Evolutionary conservation across 768 basidiomycete genomes (phyloP).

Genomic region (Hebeloma cylindrosporum): DNA sequence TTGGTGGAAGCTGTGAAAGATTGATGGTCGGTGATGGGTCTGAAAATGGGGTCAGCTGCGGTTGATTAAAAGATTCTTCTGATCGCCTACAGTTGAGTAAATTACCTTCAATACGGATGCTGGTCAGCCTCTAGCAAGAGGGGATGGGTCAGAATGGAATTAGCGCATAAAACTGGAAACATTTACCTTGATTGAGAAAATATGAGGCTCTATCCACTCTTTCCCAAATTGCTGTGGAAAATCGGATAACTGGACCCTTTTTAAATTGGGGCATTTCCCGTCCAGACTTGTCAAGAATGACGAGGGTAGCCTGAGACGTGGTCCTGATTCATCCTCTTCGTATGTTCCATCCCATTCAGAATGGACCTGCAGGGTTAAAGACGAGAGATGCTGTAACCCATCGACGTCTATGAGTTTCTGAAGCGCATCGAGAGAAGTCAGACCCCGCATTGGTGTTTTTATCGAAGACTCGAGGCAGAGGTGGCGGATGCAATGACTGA

Average conservation of each 20-base stretch:
- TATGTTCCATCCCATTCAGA: neutral
- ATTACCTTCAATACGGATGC: slow-evolving; percentile 5
- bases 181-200: neutral
- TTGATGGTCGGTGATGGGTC: neutral
- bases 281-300: neutral
- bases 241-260: neutral
- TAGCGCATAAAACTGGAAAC: neutral
- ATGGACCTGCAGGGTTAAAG: slow-evolving; percentile 2
- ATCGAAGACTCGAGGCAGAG: neutral
- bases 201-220: neutral
- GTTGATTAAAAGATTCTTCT: neutral
- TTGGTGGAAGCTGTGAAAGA: neutral
- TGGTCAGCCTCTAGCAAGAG: neutral
- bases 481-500: neutral
- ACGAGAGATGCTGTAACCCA: neutral
- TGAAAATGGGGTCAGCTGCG: neutral
- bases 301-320: neutral
- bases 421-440: neutral
- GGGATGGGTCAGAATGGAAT: neutral
- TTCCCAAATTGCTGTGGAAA: neutral
- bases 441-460: neutral
- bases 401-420: neutral
- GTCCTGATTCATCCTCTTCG: neutral
- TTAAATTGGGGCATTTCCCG: neutral
- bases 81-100: neutral